Evolutionary conservation across 2,329 filamentous ascomycete genomes (phyloP), one percentile per base, ranked within the genome.

Genomic region (Claviceps maximensis): DNA sequence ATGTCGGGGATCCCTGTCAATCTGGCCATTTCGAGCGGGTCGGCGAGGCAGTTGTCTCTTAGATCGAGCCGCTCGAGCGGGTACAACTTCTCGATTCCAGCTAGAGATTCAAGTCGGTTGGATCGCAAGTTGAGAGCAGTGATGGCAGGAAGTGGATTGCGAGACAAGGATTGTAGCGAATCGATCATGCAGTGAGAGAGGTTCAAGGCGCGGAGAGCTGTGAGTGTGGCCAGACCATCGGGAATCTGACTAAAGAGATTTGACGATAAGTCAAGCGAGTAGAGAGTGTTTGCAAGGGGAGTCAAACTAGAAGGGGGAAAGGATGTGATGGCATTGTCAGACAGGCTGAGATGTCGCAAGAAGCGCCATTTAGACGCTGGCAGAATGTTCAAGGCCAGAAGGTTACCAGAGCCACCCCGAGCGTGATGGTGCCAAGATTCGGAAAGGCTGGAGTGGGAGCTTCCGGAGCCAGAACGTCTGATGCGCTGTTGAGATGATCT

Each of bases 111-210:
- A 55, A 98, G 77, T 47, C 90, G 83, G 66, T 98, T 98, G 49
- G 82, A 87, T 54, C 91, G 84, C 53, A 98, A 78, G 63, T 97
- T 97, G 54, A 98, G 74, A 1, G 90, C 90, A 1, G 87, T 94
- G 57, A 98, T 95, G 21, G 93, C 91, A 29, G 93, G 91, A 5
- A 98, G 76, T 13, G 93, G 89, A 62, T 86, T 93, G 57, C 86
- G 83, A 2, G 83, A 83, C 44, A 98, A 74, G 2, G 91, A 95
- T 62, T 94, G 87, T 53, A 98, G 75, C 17, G 89, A 93, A 60
- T 91, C 87, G 57, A 98, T 97, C 90, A 97, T 96, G 75, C 91
- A 97, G 62, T 95, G 87, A 4, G 91, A 95, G 27, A 98, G 76
- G 62, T 98, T 97, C 52, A 98, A 73, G 25, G 93, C 90, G 58